Base-by-base conservation (phyloP, 768 basidiomycete genomes). In the Xerocomellus chrysenteron region DNA sequence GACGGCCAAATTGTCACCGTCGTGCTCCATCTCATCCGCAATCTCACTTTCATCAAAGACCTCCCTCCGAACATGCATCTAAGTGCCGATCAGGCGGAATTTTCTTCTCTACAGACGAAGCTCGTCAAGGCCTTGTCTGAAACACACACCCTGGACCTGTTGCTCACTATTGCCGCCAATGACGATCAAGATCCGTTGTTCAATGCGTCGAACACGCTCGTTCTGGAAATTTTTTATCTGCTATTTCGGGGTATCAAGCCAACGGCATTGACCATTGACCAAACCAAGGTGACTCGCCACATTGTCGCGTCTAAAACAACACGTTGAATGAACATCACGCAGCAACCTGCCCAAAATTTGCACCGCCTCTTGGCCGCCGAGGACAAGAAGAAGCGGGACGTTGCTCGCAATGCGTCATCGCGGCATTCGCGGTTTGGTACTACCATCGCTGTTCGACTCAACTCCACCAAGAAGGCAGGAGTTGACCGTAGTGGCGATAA, bases 401-500 rank as follows among this genome's bases (percentile, higher is more conserved):
- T 81, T 26, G 78, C 82, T 0, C 79, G 83, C 47, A 75, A 78
- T 47, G 76, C 82, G 5, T 73, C 86, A 50, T 90, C 93, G 21
- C 83, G 97, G 33, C 97, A 99, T 74, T 93, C 94, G 26, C 86
- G 95, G 47, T 99, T 99, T 72, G 97, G 97, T 2, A 98, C 97
- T 3, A 98, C 95, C 10, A 87, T 98, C 60, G 76, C 88, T 21
- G 87, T 99, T 51, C 83, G 80, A 59, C 76, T 90, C 42, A 88
- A 86, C 56, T 70, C 85, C 14, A 81, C 80, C 59, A 84, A 82
- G 70, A 77, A 74, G 51, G 65, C 37, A 33, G 63, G 33, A 51
- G 65, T 6, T 47, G 61, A 41, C 50, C 53, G 47, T 19, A 33
- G 45, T 61, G 66, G 66, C 40, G 65, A 68, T 52, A 61, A 59